Conservation (phyloP, 257 asterid species). For the Anisodus acutangulus region DNA sequence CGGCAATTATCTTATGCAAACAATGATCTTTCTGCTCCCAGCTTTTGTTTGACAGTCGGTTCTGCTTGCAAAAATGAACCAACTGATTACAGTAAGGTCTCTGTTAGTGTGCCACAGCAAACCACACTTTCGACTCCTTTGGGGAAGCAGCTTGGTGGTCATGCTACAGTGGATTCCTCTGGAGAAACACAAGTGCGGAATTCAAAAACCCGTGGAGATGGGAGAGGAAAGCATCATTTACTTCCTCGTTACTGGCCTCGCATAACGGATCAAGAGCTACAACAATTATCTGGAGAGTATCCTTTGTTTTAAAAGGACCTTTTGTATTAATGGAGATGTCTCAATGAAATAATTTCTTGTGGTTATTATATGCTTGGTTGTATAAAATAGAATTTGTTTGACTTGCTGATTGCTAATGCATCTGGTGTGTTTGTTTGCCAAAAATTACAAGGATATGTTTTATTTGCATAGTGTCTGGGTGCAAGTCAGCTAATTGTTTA, state of each 20-base stretch:
- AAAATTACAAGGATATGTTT: not conserved
- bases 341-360: slow-evolving; percentile 3
- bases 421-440: slow-evolving; percentile 11
- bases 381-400: not conserved
- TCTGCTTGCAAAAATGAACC: slow-evolving; percentile 54
- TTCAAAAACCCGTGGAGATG: slow-evolving; percentile 59
- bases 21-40: slow-evolving; percentile 52
- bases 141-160: slow-evolving; percentile 53
- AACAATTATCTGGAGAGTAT: slow-evolving; percentile 75
- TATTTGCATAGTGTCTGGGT: not conserved
- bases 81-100: slow-evolving; percentile 45
- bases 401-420: not conserved
- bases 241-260: slow-evolving; percentile 77
- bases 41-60: slow-evolving; percentile 40
- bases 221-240: slow-evolving; percentile 61
- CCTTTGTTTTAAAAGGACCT: slow-evolving; percentile 41
- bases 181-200: slow-evolving; percentile 53
- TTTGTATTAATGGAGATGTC: not conserved
- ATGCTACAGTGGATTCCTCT: slow-evolving; percentile 49
- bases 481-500: slow-evolving; percentile 28
- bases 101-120: slow-evolving; percentile 43
- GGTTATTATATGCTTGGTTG: not conserved
- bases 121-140: slow-evolving; percentile 37
- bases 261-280: slow-evolving; percentile 68
- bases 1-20: slow-evolving; percentile 43